Evolutionary conservation across 768 basidiomycete genomes (phyloP), one percentile per base, ranked within the genome.

Genomic region (Sporobolomyces roseus): DNA sequence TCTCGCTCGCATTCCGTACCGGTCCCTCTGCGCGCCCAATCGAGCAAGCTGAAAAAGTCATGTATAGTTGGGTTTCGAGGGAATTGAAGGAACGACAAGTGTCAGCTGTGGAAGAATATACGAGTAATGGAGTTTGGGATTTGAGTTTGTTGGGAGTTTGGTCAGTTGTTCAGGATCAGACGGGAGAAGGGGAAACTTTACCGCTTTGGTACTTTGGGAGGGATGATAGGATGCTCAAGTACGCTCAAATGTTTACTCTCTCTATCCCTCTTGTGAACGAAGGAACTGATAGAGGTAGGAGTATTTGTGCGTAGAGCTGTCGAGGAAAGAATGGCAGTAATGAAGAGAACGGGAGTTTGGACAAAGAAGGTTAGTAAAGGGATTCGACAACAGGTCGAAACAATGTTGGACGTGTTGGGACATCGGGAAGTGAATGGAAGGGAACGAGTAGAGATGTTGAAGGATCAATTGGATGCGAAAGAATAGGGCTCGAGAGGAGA

Each of bases 151-250:
- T 97, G 79, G 88, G 84, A 23, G 85, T 88, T 43, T 94, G 91
- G 93, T 83, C 83, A 25, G 80, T 84, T 69, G 87, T 83, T 2
- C 77, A 85, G 54, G 83, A 86, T 70, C 79, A 81, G 5, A 76
- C 92, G 9, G 29, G 65, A 19, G 46, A 38, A 29, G 53, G 35
- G 4, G 68, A 67, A 30, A 41, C 45, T 38, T 59, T 75, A 25
- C 74, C 91, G 90, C 83, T 86, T n/a, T 93, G 89, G 70, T 91
- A 88, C 75, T 98, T 98, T 75, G 94, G 93, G 50, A 85, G 94
- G 27, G 94, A 98, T 78, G 88, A 91, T 69, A 85, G 93, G 30
- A 71, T 68, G 23, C 62, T 52, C 30, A 65, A 41, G 86, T 90
- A 19, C 89, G 55, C 25, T 25, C 25, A 16, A 16, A 33, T 1